Evolutionary conservation across 1,284 basidiomycete genomes (phyloP).

Genomic region (Cystobasidiaceae sp.): DNA sequence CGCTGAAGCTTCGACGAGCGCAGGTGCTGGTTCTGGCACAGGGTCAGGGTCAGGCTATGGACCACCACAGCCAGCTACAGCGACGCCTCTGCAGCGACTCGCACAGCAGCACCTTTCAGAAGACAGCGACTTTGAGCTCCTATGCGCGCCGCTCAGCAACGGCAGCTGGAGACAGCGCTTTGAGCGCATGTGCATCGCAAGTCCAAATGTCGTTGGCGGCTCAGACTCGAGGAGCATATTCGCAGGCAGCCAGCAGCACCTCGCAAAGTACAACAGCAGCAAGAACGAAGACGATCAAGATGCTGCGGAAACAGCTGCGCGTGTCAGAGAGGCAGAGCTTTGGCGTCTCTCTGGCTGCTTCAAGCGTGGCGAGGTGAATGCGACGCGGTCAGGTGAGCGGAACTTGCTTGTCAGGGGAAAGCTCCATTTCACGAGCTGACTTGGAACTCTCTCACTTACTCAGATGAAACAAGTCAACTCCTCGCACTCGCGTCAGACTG

Average conservation of each 20-base stretch:
- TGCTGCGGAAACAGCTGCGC: conserved; percentile 54
- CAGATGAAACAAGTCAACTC: conserved; percentile 77
- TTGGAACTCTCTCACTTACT: not conserved
- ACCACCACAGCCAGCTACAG: conserved; percentile 35
- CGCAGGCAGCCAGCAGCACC: too few relatives aligned
- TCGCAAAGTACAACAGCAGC: conserved; percentile 31
- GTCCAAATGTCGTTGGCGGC: conserved; percentile 44
- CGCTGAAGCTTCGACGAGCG: not conserved
- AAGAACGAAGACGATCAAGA: conserved; percentile 40
- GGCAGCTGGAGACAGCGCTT: conserved; percentile 80
- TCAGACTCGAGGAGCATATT: conserved; percentile 34
- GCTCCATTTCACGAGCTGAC: not conserved
- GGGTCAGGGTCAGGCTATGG: conserved; percentile 36
- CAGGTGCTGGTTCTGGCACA: not conserved
- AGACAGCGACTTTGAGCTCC: conserved; percentile 52
- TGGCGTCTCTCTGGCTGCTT: conserved; percentile 84
- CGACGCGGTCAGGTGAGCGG: conserved; percentile 75
- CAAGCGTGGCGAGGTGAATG: conserved; percentile 75
- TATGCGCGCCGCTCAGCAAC: conserved; percentile 82
- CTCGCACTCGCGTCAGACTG: conserved; percentile 80
- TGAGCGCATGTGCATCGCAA: conserved; percentile 77
- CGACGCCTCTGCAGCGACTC: conserved; percentile 40
- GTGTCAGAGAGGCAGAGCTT: conserved; percentile 63
- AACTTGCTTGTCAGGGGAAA: conserved; percentile 32
- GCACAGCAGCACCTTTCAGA: conserved; percentile 34